phyloP scores from a whole-genome alignment of 2,329 filamentous ascomycete species.

The Pestalotiopsis sp. region DNA sequence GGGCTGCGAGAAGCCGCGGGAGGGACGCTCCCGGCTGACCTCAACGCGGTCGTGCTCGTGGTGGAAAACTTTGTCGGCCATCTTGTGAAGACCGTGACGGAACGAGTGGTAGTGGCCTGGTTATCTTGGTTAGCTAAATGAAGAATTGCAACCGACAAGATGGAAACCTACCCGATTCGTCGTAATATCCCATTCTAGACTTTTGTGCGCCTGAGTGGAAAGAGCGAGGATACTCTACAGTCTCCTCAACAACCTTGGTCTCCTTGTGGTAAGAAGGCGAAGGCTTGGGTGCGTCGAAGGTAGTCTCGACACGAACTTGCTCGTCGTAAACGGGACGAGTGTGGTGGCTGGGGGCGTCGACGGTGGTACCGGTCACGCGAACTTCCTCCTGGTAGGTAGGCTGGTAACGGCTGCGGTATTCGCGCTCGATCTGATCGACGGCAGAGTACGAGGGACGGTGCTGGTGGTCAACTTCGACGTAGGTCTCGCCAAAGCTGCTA shows the following conservation, averaged over 20 bases:
- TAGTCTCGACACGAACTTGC: slow-evolving; percentile 37
- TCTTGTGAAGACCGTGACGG: slow-evolving; percentile 58
- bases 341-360: slow-evolving; percentile 24
- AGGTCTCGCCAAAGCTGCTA: slow-evolving; percentile 58
- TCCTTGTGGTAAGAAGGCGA: slow-evolving; percentile 56
- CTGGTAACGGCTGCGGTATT: slow-evolving; percentile 66
- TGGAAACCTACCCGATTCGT: slow-evolving; percentile 57
- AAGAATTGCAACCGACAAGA: slow-evolving; percentile 13
- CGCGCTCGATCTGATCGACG: slow-evolving; percentile 67
- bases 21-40: slow-evolving; percentile 5
- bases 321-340: slow-evolving; percentile 35
- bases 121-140: slow-evolving; percentile 15
- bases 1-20: neutral
- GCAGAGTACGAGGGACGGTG: slow-evolving; percentile 49
- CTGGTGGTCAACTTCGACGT: slow-evolving; percentile 66
- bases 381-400: slow-evolving; percentile 44
- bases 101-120: slow-evolving; percentile 62
- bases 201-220: slow-evolving; percentile 43
- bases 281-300: slow-evolving; percentile 46
- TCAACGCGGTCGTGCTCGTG: slow-evolving; percentile 47
- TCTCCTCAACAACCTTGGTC: slow-evolving; percentile 66
- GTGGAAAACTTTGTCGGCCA: slow-evolving; percentile 57
- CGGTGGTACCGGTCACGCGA: slow-evolving; percentile 26
- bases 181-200: slow-evolving; percentile 68
- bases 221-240: slow-evolving; percentile 57